Percentiles rank a stretch among this genome's conserved stretches.
Conservation (phyloP, 306 rosid genomes). For the Medicago lupulina region DNA sequence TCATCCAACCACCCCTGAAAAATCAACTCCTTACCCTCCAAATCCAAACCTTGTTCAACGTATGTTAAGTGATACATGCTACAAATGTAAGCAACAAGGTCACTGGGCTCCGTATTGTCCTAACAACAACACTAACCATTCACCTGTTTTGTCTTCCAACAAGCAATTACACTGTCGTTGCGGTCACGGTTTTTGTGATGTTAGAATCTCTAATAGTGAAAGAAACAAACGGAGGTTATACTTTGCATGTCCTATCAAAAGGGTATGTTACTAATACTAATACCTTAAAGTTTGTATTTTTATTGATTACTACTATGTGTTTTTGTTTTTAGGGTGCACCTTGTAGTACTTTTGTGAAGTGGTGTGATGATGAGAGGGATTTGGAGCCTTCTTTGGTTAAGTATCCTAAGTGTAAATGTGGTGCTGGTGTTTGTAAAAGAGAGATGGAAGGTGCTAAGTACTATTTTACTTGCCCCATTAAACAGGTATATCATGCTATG, state of each 20-base stretch:
- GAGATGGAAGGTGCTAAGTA: not conserved
- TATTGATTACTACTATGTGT: not conserved
- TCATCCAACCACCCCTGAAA: not conserved
- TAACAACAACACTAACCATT: not conserved
- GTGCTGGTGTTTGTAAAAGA: conserved; percentile 53
- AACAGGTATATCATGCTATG: conserved; percentile 26
- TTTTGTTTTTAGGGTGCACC: conserved; percentile 35
- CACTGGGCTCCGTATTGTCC: not conserved
- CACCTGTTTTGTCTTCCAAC: not conserved
- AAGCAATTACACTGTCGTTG: conserved; percentile 43
- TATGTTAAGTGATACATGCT: not conserved
- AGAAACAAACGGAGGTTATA: conserved; percentile 31
- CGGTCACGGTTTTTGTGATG: conserved; percentile 46
- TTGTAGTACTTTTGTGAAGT: conserved; percentile 20
- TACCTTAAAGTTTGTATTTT: not conserved
- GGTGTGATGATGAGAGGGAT: conserved; percentile 40
- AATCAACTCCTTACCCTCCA: not conserved
- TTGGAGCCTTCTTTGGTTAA: conserved; percentile 39
- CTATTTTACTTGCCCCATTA: conserved; percentile 46
- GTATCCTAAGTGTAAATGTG: conserved; percentile 50
- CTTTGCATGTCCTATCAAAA: conserved; percentile 54
- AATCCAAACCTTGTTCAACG: not conserved
- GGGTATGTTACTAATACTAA: conserved; percentile 35
- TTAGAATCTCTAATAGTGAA: not conserved
- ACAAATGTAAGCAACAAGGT: not conserved